phyloP scores from a whole-genome alignment of 441 rosid genomes.

The Omphalea diandra region DNA sequence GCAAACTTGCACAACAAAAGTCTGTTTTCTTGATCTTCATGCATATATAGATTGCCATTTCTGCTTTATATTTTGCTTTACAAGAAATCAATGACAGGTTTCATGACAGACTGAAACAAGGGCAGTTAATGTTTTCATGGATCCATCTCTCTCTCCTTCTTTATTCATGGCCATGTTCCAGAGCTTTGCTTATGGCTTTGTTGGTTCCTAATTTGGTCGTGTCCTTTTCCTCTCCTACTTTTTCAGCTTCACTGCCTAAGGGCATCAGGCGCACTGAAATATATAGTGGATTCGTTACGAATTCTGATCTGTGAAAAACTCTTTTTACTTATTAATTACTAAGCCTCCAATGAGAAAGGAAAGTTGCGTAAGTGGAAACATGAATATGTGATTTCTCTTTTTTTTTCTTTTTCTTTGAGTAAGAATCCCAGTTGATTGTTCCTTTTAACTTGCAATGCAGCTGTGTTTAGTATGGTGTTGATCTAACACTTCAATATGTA shows the following conservation, averaged over 20 bases:
- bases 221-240: conserved; percentile 16
- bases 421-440: too few relatives aligned
- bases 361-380: too few relatives aligned
- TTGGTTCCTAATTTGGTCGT: not conserved
- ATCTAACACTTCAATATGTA: too few relatives aligned
- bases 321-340: not conserved
- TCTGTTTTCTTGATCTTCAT: not conserved
- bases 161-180: not conserved
- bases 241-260: conserved; percentile 12
- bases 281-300: conserved; percentile 1
- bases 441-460: too few relatives aligned
- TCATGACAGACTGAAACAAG: conserved; percentile 5
- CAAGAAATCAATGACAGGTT: not conserved
- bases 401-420: too few relatives aligned
- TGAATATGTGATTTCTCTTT: too few relatives aligned
- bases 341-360: not conserved
- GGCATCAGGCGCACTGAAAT: conserved; percentile 11
- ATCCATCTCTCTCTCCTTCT: not conserved
- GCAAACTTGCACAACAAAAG: not conserved
- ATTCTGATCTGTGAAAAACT: not conserved
- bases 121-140: not conserved
- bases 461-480: too few relatives aligned
- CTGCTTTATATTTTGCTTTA: not conserved
- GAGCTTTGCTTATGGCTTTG: not conserved
- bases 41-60: too few relatives aligned